Conservation (phyloP, 75 land plant species). For the Ceratopteris richardii region DNA sequence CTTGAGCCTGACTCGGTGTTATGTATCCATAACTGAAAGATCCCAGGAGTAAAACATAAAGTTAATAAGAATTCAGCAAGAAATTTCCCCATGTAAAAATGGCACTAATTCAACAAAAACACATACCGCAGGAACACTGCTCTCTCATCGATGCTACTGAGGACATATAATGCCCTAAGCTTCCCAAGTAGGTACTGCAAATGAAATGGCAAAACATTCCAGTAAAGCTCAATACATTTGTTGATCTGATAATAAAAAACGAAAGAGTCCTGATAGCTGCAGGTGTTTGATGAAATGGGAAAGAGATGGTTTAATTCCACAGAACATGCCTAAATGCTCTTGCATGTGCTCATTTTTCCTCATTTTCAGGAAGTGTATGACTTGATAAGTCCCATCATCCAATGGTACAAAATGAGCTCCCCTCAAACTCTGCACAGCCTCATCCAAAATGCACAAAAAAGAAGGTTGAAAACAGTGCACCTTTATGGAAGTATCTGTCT, state of each 20-base stretch:
- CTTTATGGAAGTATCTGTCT: constrained; percentile 51
- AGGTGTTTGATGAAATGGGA: not conserved
- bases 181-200: constrained; percentile 61
- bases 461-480: constrained; percentile 26
- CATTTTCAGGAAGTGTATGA: too few relatives aligned
- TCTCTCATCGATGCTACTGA: constrained; percentile 61
- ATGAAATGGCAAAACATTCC: not conserved
- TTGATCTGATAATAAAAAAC: too few relatives aligned
- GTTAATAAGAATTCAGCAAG: not conserved
- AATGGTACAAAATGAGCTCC: too few relatives aligned
- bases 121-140: constrained; percentile 65
- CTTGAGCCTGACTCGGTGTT: constrained; percentile 39
- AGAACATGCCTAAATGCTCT: too few relatives aligned
- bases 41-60: not conserved
- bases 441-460: too few relatives aligned
- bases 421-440: too few relatives aligned
- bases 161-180: constrained; percentile 61
- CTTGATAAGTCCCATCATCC: too few relatives aligned
- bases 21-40: constrained; percentile 56
- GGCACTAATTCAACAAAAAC: not conserved
- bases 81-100: not conserved
- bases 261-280: not conserved
- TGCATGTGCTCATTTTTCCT: too few relatives aligned
- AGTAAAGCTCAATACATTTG: too few relatives aligned
- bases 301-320: not conserved